Base-by-base conservation (phyloP, 805 yeast genomes). In the Myxozyma vanderwaltii region DNA sequence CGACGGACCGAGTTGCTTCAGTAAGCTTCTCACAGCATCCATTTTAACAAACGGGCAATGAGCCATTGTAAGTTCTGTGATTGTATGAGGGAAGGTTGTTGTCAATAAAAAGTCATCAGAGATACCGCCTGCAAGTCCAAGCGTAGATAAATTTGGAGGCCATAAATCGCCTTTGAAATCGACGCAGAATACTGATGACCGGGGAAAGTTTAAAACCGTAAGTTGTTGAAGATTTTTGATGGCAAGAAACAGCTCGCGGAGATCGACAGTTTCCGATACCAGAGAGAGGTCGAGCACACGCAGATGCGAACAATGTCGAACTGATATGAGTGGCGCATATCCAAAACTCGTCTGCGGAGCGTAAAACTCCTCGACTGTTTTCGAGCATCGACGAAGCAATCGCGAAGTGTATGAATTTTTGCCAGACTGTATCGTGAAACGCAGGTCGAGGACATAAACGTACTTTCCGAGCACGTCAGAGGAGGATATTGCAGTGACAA, bases 291-390 rank as follows among this genome's bases (percentile, higher is more conserved):
- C 97, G 38, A 92, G 75, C 1, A 83, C 81, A 63, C 78, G 78
- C 57, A 92, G 75, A 29, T 80, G 77, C 23, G 75, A 75, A 71
- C 99, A 94, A 44, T 85, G 77, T 58, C 88, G 81, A 46, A 94
- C 77, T 51, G 95, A 85, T n/a, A 89, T 81, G 65, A 92, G 75
- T 1, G 98, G 97, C 1, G 96, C 88, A 51, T 85, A 81, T 0
- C 99, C 99, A 76, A 94, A 92, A 75, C 95, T 87, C 33, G 97
- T 86, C 70, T 92, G 98, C 2, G 98, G 96, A 0, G 98, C 97
- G 6, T 88, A 81, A 67, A 94, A 91, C 10, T 79, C 76, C 63
- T 84, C 81, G 50, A 94, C 75, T 39, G 78, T 80, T 19, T 79
- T 71, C 7, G 91, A 81, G 55, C 96, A 88, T 41, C 96, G 79